Evolutionary conservation across 495 filamentous ascomycete species (phyloP).

Genomic region (Chaetomium tenue): DNA sequence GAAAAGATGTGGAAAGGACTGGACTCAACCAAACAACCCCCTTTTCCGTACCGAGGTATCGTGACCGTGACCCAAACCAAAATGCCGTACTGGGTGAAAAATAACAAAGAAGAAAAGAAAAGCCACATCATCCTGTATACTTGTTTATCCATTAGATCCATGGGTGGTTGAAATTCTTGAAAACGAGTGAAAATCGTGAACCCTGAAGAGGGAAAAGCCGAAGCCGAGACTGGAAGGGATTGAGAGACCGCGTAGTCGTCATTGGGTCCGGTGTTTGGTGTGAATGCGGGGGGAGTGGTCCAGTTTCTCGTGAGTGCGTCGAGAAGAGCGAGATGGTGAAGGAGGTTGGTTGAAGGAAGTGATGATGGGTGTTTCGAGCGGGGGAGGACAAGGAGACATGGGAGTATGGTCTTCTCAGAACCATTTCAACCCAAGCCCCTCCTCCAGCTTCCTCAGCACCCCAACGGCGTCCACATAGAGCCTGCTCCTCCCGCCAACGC

Average conservation of each 20-base stretch:
- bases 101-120: background rate
- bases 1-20: conserved; percentile 18
- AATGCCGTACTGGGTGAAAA: background rate
- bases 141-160: conserved; percentile 3
- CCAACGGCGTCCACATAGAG: conserved; percentile 47
- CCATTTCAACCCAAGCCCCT: conserved; percentile 37
- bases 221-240: background rate
- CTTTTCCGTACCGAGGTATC: conserved; percentile 12
- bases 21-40: conserved; percentile 16
- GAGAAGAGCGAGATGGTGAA: background rate
- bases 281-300: background rate
- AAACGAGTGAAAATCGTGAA: conserved; percentile 3
- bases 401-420: conserved; percentile 33
- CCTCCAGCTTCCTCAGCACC: conserved; percentile 47
- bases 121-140: conserved; percentile 1
- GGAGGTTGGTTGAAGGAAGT: background rate
- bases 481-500: conserved; percentile 38
- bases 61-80: background rate
- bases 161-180: conserved; percentile 8
- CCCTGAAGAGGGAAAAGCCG: background rate
- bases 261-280: background rate
- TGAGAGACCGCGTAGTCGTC: background rate
- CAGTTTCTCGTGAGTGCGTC: background rate
- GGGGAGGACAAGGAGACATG: background rate
- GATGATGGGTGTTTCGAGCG: background rate